Percentiles rank a stretch among this genome's conserved stretches.
These are phyloP conservation scores for Trichoderma oligosporum DNA, from an alignment of 2,329 filamentous ascomycete species.

Conservation along the genomic window DNA sequence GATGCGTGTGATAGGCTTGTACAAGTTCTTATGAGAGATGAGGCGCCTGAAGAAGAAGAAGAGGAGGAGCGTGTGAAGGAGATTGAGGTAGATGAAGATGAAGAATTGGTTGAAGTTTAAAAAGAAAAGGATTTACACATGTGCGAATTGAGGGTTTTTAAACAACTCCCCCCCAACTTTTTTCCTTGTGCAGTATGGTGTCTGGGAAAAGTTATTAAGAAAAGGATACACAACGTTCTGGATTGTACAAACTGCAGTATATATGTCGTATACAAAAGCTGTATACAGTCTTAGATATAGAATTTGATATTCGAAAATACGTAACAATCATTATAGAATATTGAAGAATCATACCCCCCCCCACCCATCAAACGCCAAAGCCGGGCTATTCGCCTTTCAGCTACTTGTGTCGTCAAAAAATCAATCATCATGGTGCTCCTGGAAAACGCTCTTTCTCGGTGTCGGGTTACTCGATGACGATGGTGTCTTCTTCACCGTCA, in stretches of 20 bases:
- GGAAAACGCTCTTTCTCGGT: constrained; percentile 40
- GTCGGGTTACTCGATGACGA: constrained; percentile 24
- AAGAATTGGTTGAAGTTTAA: constrained; percentile 54
- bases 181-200: background rate
- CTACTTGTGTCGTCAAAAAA: constrained; percentile 3
- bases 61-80: constrained; percentile 46
- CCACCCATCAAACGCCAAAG: constrained; percentile 25
- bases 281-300: constrained; percentile 13
- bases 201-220: background rate
- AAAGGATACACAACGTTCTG: background rate
- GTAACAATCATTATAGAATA: background rate
- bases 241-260: background rate
- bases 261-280: background rate
- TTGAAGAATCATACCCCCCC: background rate
- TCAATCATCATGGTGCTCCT: constrained; percentile 42
- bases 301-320: background rate
- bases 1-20: constrained; percentile 88
- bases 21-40: constrained; percentile 80
- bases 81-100: constrained; percentile 48
- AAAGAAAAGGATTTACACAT: no score
- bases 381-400: background rate
- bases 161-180: no score
- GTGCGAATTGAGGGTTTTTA: no score
- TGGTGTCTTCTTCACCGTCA: constrained; percentile 26
- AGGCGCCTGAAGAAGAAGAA: constrained; percentile 47